These are phyloP conservation scores for Murraya koenigii DNA, from an alignment of 345 rosid genomes.

Conservation along the genomic window DNA sequence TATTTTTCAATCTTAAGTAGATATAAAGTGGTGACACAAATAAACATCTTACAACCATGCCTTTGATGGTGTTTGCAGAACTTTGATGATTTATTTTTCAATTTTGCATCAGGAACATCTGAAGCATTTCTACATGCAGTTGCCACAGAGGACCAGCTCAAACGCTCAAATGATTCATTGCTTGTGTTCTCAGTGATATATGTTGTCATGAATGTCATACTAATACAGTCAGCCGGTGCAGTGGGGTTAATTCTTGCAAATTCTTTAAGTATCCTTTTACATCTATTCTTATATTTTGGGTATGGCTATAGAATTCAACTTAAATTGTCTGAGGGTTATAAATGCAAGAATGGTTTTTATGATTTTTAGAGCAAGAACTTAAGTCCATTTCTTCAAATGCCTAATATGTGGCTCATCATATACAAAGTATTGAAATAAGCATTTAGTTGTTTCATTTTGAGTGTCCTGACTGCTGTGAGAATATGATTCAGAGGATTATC, in stretches of 20 bases:
- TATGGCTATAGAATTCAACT: background rate
- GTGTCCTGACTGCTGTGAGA: slow-evolving; percentile 54
- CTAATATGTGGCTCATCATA: background rate
- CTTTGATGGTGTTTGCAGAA: background rate
- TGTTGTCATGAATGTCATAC: slow-evolving; percentile 52
- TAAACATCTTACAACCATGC: background rate
- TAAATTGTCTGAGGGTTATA: background rate
- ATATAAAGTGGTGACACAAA: background rate
- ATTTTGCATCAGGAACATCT: slow-evolving; percentile 70
- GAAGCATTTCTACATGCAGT: slow-evolving; percentile 95
- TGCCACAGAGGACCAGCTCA: slow-evolving; percentile 74
- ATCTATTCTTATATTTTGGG: background rate
- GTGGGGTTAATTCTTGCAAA: slow-evolving; percentile 90
- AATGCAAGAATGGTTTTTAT: background rate
- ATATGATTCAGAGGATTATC: slow-evolving; percentile 75
- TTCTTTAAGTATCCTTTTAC: slow-evolving; percentile 73
- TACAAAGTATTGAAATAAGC: background rate
- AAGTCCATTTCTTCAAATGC: background rate
- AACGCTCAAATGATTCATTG: slow-evolving; percentile 72
- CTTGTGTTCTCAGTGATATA: slow-evolving; percentile 70
- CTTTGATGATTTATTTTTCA: slow-evolving; percentile 14
- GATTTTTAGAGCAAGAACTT: background rate
- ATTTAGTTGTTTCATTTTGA: background rate
- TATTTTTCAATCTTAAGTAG: background rate
- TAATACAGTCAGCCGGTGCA: slow-evolving; percentile 77